A percentile compares a stretch with the other conserved stretches of the same genome.
Evolutionary conservation across 1,284 basidiomycete species (phyloP).

Genomic region (Cystobasidiaceae sp.): DNA sequence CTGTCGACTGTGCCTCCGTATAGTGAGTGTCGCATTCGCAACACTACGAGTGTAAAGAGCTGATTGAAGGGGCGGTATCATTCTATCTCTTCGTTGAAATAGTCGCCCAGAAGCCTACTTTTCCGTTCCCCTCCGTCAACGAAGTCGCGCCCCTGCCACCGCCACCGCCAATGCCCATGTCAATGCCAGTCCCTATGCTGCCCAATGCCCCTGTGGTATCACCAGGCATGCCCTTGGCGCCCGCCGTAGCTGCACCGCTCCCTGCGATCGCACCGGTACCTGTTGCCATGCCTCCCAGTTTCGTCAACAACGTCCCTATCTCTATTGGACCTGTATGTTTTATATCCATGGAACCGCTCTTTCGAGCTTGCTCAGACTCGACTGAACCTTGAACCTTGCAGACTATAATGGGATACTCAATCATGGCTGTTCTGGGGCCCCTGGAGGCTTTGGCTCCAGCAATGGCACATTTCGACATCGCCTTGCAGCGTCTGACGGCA

Average conservation of each 20-base stretch:
- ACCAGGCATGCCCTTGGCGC: neutral
- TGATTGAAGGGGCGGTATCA: neutral
- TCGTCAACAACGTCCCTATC: constrained; percentile 26
- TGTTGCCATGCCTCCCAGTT: neutral
- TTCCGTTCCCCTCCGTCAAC: constrained; percentile 10
- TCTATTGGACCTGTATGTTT: constrained; percentile 19
- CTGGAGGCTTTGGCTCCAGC: constrained; percentile 12
- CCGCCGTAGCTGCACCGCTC: too few species aligned
- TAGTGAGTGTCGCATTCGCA: neutral
- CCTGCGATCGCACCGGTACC: neutral
- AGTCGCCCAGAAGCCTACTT: constrained; percentile 3
- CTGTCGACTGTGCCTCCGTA: constrained; percentile 16
- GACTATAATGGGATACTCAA: constrained; percentile 10
- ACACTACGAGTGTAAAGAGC: neutral
- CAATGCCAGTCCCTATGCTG: constrained; percentile 1
- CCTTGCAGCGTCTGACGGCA: constrained; percentile 21
- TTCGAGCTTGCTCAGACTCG: neutral
- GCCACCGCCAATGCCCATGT: neutral
- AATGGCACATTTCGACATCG: constrained; percentile 3
- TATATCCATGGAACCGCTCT: neutral
- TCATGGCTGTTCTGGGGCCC: constrained; percentile 6
- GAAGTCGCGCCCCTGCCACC: neutral
- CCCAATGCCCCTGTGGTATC: neutral
- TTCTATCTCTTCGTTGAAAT: neutral
- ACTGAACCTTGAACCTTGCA: too few species aligned